Base-by-base conservation (phyloP, 306 rosid genomes). In the Begonia masoniana region DNA sequence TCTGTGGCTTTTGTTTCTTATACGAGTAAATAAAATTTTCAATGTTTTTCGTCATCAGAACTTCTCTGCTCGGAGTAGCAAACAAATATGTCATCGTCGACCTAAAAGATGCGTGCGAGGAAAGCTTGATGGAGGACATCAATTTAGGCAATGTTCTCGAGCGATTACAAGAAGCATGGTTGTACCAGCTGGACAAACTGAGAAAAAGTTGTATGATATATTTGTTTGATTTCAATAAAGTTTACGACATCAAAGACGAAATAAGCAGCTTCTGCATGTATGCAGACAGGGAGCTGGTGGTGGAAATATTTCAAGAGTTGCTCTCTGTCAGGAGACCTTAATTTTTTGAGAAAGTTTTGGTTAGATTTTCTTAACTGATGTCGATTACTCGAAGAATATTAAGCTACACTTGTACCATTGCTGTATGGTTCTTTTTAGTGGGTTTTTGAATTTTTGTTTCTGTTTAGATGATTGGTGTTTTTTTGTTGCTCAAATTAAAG, bases 291-390 rank as follows among this genome's bases (percentile, higher is more conserved):
- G 97, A 85, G 49, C 68, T 88, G 73, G 62, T 84, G 77, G 9
- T 59, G 55, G 89, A 85, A 71, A 88, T 88, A 95, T 88, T 85
- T 70, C 95, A 88, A 48, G 95, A 79, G 71, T 64, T 76, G 70
- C 97, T 85, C 62, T 58, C 78, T 31, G 64, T 76, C 68, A 77
- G 86, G 70, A 82, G 77, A 65, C 86, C 84, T 7, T 84, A 64
- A 62, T 49, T 43, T 12, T 2, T 21, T 21, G 24, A 21, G 24
- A 21, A 21, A 21, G 2, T 21, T 21, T 21, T 21, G 24, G 4
- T 21, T 2, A 21, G 4, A 21, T 21, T 19, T 19, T 19, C 23
- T n/a, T n/a, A n/a, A n/a, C n/a, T n/a, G n/a, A n/a, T n/a, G n/a
- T n/a, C n/a, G n/a, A n/a, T n/a, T n/a, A n/a, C n/a, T n/a, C n/a